Conservation (phyloP, 2,329 filamentous ascomycete genomes). For the Clarireedia hainanense region DNA sequence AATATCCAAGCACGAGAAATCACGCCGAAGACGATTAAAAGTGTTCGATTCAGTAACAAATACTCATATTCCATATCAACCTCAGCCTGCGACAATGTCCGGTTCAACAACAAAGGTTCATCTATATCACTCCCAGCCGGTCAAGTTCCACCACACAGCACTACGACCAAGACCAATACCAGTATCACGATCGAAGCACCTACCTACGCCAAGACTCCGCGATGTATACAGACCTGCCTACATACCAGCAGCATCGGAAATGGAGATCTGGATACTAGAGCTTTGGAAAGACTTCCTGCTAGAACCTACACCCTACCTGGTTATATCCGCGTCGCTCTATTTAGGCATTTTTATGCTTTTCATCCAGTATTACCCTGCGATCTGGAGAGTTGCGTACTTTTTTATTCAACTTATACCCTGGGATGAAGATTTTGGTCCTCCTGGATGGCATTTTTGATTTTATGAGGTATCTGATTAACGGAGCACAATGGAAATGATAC, state of each 20-base stretch:
- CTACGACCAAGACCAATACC: not conserved
- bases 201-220: constrained; percentile 1
- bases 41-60: not conserved
- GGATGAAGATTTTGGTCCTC: constrained; percentile 17
- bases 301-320: constrained; percentile 24
- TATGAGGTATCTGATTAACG: constrained; percentile 3
- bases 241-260: constrained; percentile 12
- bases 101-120: too few species aligned
- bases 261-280: constrained; percentile 20
- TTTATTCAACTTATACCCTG: constrained; percentile 20
- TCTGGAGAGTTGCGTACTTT: constrained; percentile 17
- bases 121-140: not conserved
- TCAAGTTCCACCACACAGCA: not conserved
- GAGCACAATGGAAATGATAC: constrained; percentile 10
- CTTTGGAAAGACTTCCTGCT: constrained; percentile 23
- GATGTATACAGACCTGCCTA: not conserved
- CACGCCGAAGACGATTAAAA: not conserved
- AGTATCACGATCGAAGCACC: not conserved
- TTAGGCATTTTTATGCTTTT: constrained; percentile 19
- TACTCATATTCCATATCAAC: not conserved
- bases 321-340: constrained; percentile 18
- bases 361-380: constrained; percentile 14
- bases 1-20: not conserved
- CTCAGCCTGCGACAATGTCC: not conserved
- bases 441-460: not conserved